phyloP scores from a whole-genome alignment of 306 rosid genomes.

The Quercus bicolor region DNA sequence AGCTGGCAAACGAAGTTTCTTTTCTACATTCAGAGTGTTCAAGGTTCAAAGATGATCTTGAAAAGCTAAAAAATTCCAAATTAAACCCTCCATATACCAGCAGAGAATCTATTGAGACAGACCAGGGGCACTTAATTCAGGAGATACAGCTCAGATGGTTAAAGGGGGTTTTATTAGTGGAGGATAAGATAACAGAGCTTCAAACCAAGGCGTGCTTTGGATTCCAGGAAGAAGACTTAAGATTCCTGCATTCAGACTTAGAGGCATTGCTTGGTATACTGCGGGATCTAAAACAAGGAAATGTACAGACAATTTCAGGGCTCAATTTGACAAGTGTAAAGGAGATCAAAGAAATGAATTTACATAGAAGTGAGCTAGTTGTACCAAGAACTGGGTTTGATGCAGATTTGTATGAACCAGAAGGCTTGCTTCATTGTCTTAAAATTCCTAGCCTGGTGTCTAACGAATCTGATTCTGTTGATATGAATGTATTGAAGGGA shows the following conservation, averaged over 20 bases:
- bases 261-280: conserved; percentile 56
- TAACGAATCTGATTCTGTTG: conserved; percentile 61
- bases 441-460: conserved; percentile 53
- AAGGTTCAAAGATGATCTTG: conserved; percentile 72
- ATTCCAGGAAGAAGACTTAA: conserved; percentile 60
- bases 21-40: conserved; percentile 70
- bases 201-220: conserved; percentile 64
- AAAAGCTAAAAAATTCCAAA: conserved; percentile 47
- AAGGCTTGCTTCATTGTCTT: conserved; percentile 53
- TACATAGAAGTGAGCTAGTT: conserved; percentile 45
- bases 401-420: conserved; percentile 60
- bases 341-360: conserved; percentile 40
- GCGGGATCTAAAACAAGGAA: conserved; percentile 71
- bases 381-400: conserved; percentile 61
- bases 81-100: conserved; percentile 35
- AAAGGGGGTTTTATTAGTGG: conserved; percentile 65
- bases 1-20: conserved; percentile 64
- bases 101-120: conserved; percentile 42
- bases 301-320: conserved; percentile 48
- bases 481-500: conserved; percentile 69
- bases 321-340: conserved; percentile 28
- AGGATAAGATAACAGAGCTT: conserved; percentile 72
- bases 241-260: conserved; percentile 58
- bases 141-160: conserved; percentile 58
- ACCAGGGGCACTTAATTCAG: conserved; percentile 38